Conservation (phyloP, 768 basidiomycete genomes). For the Megacollybia marginata region DNA sequence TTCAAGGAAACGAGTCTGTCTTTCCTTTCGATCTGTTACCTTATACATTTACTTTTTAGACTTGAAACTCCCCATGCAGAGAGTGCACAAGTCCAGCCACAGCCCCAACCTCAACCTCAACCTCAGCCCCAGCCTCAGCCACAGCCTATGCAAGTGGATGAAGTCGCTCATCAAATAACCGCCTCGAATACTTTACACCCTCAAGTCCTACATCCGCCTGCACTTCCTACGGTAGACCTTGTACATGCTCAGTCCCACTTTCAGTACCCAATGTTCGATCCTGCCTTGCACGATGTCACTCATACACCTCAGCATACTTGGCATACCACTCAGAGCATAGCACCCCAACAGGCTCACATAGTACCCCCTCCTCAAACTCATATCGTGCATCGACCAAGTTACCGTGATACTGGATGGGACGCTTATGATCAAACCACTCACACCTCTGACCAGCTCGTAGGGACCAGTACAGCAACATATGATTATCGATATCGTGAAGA, state of each 20-base stretch:
- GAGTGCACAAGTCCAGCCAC: constrained; percentile 1
- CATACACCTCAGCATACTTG: constrained; percentile 54
- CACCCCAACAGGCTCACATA: constrained; percentile 59
- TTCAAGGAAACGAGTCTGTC: constrained; percentile 71
- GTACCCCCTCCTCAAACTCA: constrained; percentile 37
- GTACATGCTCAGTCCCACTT: constrained; percentile 15
- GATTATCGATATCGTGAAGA: constrained; percentile 62
- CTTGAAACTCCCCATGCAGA: no score
- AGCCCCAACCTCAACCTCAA: constrained; percentile 6
- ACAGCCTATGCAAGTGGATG: constrained; percentile 2
- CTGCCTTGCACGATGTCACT: constrained; percentile 32
- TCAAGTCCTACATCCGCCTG: constrained; percentile 10
- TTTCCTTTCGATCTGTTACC: not conserved
- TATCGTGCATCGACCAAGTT: constrained; percentile 41
- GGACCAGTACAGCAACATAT: constrained; percentile 37
- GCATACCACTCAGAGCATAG: constrained; percentile 54
- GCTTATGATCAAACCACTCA: constrained; percentile 40
- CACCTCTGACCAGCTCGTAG: constrained; percentile 39
- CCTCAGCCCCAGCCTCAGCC: constrained; percentile 4
- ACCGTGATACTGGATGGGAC: constrained; percentile 51
- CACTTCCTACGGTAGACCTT: constrained; percentile 17
- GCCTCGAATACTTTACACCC: constrained; percentile 6
- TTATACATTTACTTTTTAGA: no score
- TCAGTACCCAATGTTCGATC: constrained; percentile 19
- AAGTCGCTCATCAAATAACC: constrained; percentile 11